Evolutionary conservation across 306 rosid genomes (phyloP), one percentile per base, ranked within the genome.

Genomic region (Carpinus fangiana): DNA sequence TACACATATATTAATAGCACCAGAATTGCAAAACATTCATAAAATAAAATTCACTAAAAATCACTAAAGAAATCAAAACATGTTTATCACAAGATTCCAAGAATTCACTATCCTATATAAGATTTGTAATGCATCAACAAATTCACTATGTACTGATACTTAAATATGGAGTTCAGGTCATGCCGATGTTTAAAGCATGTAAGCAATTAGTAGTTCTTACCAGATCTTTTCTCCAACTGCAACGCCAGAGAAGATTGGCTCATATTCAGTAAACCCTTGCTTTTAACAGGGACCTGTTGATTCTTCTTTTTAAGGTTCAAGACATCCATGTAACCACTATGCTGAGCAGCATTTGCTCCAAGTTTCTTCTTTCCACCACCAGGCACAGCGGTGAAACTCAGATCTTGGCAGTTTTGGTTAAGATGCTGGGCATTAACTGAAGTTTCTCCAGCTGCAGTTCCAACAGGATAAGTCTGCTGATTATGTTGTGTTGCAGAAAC

Each of bases 251-350:
- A 92, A 80, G 90, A 87, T 71, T 80, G 86, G 88, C 86, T 90
- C 77, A 87, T 90, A 83, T 95, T 97, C 78, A 90, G 89, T 80
- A 95, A 89, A 85, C 97, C 93, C 86, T 84, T 90, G 76, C 93
- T 93, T 84, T 90, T 92, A 74, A 84, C 82, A 2, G 94, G 78
- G 26, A 86, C 80, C 74, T 77, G 89, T 28, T 45, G 31, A 70
- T 74, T 89, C 82, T 85, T 90, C 96, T 92, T 91, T 70, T 41
- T 75, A 47, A 89, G 76, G 85, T 81, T 76, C 66, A 89, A 73
- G 54, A 82, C 74, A 61, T 82, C 92, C 67, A 86, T 28, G 62
- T 80, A 56, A 72, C 91, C 86, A 57, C 84, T 89, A 82, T 87
- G 90, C 86, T 78, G 81, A 65, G 76, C 75, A 72, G 77, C 47